A percentile compares a stretch with the other conserved stretches of the same genome.
phyloP scores from a whole-genome alignment of 768 basidiomycete genomes.

The Suillus fuscotomentosus region DNA sequence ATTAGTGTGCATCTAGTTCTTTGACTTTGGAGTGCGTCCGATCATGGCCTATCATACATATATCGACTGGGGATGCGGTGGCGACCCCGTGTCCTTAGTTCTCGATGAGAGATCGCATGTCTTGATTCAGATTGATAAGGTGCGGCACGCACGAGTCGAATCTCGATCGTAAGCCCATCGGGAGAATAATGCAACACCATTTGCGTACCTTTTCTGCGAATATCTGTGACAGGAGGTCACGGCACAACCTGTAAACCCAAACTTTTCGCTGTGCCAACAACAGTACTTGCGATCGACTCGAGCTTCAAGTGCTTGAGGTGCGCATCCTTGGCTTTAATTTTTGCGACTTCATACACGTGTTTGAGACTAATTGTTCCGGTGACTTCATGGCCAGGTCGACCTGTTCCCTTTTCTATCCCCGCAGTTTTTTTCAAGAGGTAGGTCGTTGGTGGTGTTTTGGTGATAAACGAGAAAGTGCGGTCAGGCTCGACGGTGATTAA shows the following conservation, averaged over 20 bases:
- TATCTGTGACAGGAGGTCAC: constrained; percentile 39
- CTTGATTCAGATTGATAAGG: constrained; percentile 27
- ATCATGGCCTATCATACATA: constrained; percentile 24
- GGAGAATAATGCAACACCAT: constrained; percentile 2
- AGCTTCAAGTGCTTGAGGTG: constrained; percentile 84
- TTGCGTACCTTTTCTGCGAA: constrained; percentile 24
- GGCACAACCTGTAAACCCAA: constrained; percentile 90
- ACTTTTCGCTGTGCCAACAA: constrained; percentile 86
- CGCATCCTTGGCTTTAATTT: constrained; percentile 91
- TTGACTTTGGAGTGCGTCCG: constrained; percentile 14
- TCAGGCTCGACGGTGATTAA: constrained; percentile 92
- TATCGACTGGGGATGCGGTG: constrained; percentile 10
- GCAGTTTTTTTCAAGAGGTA: constrained; percentile 92
- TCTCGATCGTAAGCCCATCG: constrained; percentile 9
- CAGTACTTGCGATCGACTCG: constrained; percentile 84
- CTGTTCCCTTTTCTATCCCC: constrained; percentile 88
- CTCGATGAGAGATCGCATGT: constrained; percentile 10
- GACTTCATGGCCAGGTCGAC: constrained; percentile 74
- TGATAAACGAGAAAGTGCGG: constrained; percentile 90
- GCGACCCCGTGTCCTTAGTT: constrained; percentile 8
- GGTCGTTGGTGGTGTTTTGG: constrained; percentile 86
- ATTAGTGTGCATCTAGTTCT: constrained; percentile 20
- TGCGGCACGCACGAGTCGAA: constrained; percentile 16
- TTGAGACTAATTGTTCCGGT: constrained; percentile 88
- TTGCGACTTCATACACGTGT: constrained; percentile 98